phyloP scores from a whole-genome alignment of 768 basidiomycete genomes.

The Boletus tylopilopsis region DNA sequence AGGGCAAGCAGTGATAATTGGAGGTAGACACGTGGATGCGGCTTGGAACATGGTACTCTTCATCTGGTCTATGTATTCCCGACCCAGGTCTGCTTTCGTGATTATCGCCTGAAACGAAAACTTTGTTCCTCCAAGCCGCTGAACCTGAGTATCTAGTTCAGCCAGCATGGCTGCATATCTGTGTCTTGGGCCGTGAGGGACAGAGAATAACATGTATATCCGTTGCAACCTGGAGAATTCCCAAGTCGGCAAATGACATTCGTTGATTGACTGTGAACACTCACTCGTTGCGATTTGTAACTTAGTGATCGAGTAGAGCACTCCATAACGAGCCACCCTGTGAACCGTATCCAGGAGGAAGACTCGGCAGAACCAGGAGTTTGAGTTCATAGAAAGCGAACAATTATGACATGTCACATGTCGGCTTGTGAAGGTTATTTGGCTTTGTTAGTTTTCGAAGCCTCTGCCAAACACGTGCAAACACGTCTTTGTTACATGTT shows the following conservation, averaged over 20 bases:
- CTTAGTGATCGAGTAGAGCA: constrained; percentile 58
- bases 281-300: constrained; percentile 58
- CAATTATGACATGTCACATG: too few relatives aligned
- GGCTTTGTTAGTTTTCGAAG: constrained; percentile 23
- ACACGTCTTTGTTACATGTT: constrained; percentile 21
- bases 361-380: constrained; percentile 29
- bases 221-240: constrained; percentile 51
- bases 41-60: constrained; percentile 48
- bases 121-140: constrained; percentile 34
- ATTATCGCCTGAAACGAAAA: constrained; percentile 70
- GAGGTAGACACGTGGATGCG: constrained; percentile 60
- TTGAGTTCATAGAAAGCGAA: too few relatives aligned
- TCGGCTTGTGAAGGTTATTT: constrained; percentile 14
- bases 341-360: constrained; percentile 71
- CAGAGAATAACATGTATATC: constrained; percentile 69
- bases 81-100: constrained; percentile 61
- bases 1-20: constrained; percentile 53
- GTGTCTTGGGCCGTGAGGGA: constrained; percentile 55
- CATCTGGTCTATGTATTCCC: constrained; percentile 39
- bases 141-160: constrained; percentile 37
- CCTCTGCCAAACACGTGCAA: constrained; percentile 19
- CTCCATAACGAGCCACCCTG: constrained; percentile 79
- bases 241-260: not conserved
- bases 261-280: constrained; percentile 28
- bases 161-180: constrained; percentile 61